Evolutionary conservation across 106 monocot genomes (phyloP), one percentile per base, ranked within the genome.

Genomic region (Acanthochlamys bracteata): DNA sequence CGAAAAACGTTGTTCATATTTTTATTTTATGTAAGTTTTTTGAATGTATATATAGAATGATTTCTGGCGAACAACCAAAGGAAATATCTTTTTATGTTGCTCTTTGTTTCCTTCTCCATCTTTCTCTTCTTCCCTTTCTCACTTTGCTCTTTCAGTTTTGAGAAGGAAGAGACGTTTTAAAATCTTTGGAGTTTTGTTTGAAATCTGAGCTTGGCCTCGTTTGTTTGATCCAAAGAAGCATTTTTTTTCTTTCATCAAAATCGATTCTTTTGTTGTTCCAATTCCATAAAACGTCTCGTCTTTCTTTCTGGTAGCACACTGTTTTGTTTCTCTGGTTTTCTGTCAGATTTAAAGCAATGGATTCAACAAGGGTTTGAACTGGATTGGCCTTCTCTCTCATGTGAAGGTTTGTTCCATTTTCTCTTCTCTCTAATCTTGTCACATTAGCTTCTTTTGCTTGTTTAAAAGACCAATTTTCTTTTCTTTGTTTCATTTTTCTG

Each of bases 171-270:
- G 33, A 33, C 33, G 4, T 6, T 33, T 33, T 3, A 33, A 3
- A 33, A 33, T 33, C 33, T 33, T 33, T 33, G 1, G 33, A 6
- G 33, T 33, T 33, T 33, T 33, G 17, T 16, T 21, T 22, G 4
- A 27, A 22, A 56, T 66, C 25, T 66, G 57, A 73, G 65, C 65
- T 66, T 64, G 24, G 65, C 42, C 27, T 64, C 23, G 13, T 49
- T 46, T 22, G 57, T 13, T 57, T 58, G 33, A 56, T 57, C 27
- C 20, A 42, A 57, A 58, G 24, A 56, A 39, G 11, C 41, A 17
- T 14, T 15, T 57, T 14, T 15, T 57, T 58, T 65, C 26, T 8
- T 14, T 20, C 47, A 56, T 45, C 66, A 66, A 60, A 47, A 24
- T 17, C 43, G 26, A 0, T 15, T 21, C 43, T 56, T 64, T 64